Base-by-base conservation (phyloP, 2,329 filamentous ascomycete species). In the Calonectria henricotiae region DNA sequence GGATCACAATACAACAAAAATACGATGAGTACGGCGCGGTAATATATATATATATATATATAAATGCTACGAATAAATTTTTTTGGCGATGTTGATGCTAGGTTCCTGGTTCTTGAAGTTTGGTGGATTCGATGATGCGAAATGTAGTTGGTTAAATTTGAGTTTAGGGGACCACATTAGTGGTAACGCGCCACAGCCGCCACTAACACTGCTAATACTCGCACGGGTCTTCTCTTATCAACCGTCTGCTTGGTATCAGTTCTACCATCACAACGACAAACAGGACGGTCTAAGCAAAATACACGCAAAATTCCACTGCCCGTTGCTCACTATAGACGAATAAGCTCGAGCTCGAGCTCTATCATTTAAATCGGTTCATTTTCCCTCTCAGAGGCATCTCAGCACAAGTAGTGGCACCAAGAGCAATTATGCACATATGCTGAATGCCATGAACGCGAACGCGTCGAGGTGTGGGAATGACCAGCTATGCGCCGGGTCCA, bases 401-500 rank as follows among this genome's bases (percentile, higher is more conserved):
- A 4, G 35, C 32, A 12, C 20, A 39, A 32, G 9, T 8, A 11
- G 17, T 39, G n/a, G 17, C n/a, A 20, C 39, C 4, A 23, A 13
- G 23, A 23, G 12, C 25, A 61, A 65, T 43, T 20, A 62, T 54
- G 54, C 30, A 12, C 20, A 30, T 30, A 27, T 27, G 47, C 20
- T 27, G 11, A 32, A 46, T 37, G 9, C 17, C 7, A 62, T 66
- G 55, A 12, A 69, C 23, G 30, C 39, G 37, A 23, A 41, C 55
- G 46, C 55, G 30, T 67, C 62, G 23, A 46, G 5, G 17, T 9
- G 7, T 54, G 6, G 62, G 15, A 37, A 11, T 39, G 25, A 8
- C 39, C 25, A 32, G 37, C 32, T 37, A 41, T 25, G 37, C 17
- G 8, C 25, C 25, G 20, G 54, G 46, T 30, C 15, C 4, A 27